These are phyloP conservation scores for Prinsepia uniflora DNA, from an alignment of 306 rosid genomes.

Conservation along the genomic window DNA sequence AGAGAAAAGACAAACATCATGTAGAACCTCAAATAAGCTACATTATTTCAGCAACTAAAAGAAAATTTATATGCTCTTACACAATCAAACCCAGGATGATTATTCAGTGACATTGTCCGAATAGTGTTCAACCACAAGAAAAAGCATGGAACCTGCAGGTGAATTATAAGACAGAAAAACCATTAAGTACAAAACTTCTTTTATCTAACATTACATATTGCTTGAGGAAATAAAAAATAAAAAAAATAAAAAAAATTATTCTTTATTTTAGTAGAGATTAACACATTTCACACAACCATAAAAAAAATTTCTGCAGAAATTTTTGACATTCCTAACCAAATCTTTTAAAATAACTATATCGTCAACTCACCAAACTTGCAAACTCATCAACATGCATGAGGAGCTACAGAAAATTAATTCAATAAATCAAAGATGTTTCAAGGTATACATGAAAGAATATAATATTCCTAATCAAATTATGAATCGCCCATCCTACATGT, in stretches of 20 bases:
- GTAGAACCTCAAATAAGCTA: slow-evolving; percentile 1
- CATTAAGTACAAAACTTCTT: slow-evolving; percentile 12
- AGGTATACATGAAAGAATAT: not conserved
- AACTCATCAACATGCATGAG: not conserved
- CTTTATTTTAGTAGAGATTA: not conserved
- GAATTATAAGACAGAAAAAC: slow-evolving; percentile 19
- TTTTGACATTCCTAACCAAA: not conserved
- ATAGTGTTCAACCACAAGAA: slow-evolving; percentile 73
- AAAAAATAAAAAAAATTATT: not conserved
- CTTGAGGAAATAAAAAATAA: not conserved
- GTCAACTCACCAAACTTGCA: not conserved
- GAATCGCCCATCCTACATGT: not conserved
- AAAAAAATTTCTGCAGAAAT: not conserved
- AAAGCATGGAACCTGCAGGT: slow-evolving; percentile 80
- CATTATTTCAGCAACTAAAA: not conserved
- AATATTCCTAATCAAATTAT: not conserved
- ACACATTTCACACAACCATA: not conserved
- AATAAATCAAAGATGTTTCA: not conserved
- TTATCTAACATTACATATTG: not conserved
- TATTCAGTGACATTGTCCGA: slow-evolving; percentile 80
- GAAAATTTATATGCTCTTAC: slow-evolving; percentile 40
- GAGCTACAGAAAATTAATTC: not conserved
- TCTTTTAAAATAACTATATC: not conserved
- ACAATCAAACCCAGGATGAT: slow-evolving; percentile 75
- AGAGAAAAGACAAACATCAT: not conserved